Base-by-base conservation (phyloP, 768 basidiomycete species). In the Lactarius akahatsu region DNA sequence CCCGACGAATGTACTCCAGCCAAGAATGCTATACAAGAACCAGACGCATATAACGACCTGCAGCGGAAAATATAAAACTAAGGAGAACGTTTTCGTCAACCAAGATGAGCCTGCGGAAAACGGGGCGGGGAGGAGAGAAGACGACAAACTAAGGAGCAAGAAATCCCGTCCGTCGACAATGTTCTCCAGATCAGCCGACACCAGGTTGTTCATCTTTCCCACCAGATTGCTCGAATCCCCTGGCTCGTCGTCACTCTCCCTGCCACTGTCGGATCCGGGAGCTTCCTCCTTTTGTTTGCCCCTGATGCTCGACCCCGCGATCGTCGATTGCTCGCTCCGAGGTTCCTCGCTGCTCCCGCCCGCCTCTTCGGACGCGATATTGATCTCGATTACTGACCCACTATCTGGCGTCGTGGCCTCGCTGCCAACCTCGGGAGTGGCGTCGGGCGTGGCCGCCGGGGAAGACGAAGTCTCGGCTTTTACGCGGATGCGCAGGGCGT, bases 201-300 rank as follows among this genome's bases (percentile, higher is more conserved):
- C 83, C 9, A 92, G 76, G 61, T 91, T 92, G 74, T 89, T 92
- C 73, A 93, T 86, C 73, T 85, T 89, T 10, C 92, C 91, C 43
- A 86, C 82, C 26, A 90, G 75, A 71, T 88, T 86, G 10, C 76
- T 77, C 13, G 76, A 73, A 41, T 62, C 59, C 1, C 56, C 50
- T n/a, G 23, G 7, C 38, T 60, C 58, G 52, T 57, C 57, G 13
- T 45, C 13, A n/a, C 32, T 38, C 32, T 62, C 40, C 57, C 66
- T 40, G 57, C 57, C 13, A 3, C 30, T 59, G 34, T 43, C 57
- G 20, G 68, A 41, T 9, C 58, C 32, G 13, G 20, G 15, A 32
- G 40, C 18, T 28, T 60, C 55, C 55, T 57, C 62, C 9, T 34
- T 61, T 45, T 59, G 66, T 55, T 69, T 66, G 34, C 70, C 68